Conservation (phyloP, 805 yeast genomes). For the Ogataea naganishii region DNA sequence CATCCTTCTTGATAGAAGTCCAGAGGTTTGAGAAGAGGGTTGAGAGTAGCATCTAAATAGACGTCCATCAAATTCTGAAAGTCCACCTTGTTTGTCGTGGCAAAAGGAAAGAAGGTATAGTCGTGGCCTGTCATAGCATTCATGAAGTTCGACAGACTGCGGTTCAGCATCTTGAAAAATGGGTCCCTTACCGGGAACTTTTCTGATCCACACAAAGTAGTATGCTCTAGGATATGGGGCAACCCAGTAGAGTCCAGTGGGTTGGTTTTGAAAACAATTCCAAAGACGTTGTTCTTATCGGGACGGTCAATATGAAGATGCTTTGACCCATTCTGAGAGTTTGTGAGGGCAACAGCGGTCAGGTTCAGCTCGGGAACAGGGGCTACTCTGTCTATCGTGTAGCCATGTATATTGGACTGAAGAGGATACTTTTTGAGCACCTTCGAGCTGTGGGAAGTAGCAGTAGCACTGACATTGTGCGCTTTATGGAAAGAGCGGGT, state of each 20-base stretch:
- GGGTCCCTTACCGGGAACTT: slow-evolving; percentile 95
- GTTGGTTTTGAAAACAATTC: slow-evolving; percentile 84
- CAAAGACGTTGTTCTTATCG: slow-evolving; percentile 81
- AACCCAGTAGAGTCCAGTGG: slow-evolving; percentile 95
- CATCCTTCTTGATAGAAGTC: slow-evolving; percentile 97
- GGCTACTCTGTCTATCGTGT: slow-evolving; percentile 49
- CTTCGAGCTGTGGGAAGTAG: slow-evolving; percentile 8
- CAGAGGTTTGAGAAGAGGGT: slow-evolving; percentile 66
- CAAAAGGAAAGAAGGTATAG: slow-evolving; percentile 91
- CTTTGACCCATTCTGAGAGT: slow-evolving; percentile 60
- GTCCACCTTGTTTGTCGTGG: slow-evolving; percentile 83
- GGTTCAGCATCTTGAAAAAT: slow-evolving; percentile 91
- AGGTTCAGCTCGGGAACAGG: slow-evolving; percentile 77
- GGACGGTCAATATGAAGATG: slow-evolving; percentile 82
- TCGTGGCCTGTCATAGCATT: slow-evolving; percentile 99
- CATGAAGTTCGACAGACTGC: slow-evolving; percentile 95
- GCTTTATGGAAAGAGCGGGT: too few species aligned
- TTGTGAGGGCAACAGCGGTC: slow-evolving; percentile 67
- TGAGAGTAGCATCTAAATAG: slow-evolving; percentile 78
- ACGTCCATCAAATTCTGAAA: slow-evolving; percentile 78
- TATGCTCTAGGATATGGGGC: slow-evolving; percentile 94
- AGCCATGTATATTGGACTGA: slow-evolving; percentile 60
- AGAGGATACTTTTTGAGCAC: slow-evolving; percentile 44
- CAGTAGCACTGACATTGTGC: too few species aligned
- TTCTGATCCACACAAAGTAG: slow-evolving; percentile 88